Evolutionary conservation across 108 stramenopile species (phyloP), one percentile per base, ranked within the genome.

Genomic region (Pseudonitzschia multistriata): DNA sequence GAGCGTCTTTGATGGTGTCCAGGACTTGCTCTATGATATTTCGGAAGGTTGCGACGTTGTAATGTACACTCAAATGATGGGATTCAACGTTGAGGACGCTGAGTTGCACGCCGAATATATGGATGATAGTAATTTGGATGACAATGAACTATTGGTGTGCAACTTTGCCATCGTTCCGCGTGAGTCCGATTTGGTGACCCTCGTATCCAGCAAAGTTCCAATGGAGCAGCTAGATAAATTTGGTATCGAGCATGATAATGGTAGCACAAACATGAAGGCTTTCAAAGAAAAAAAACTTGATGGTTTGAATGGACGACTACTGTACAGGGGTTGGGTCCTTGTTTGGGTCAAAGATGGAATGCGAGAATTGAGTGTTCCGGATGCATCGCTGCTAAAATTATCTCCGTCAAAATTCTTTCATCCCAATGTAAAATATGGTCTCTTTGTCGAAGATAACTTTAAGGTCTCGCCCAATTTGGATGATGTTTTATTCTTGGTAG

Each of bases 121-220:
- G 59, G 84, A 89, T 55, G 84, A 84, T 7, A 67, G 59, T 39
- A 65, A 82, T 25, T 62, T 71, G 33, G 40, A 53, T 19, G 71
- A 74, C 47, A 62, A 64, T 48, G 83, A 87, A 48, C 75, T 76
- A 5, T 66, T 77, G 39, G 70, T 89, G 14, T 92, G 91, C 68
- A 92, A 86, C 39, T 62, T 92, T 56, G 91, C 91, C 33, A 83
- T 90, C 67, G 80, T 92, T 24, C 83, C 88, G 11, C 57, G 73
- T 24, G 85, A 84, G 55, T 86, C 85, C 28, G 68, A 64, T n/a
- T 61, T 92, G 57, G 88, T 85, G 1, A 49, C 77, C 34, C 40
- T 63, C 39, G 77, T 88, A 13, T 63, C 81, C n/a, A 33, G 39
- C 15, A 83, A 86, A 48, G 83, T 89, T 14, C 88, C 88, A 24